phyloP scores from a whole-genome alignment of 495 filamentous ascomycete genomes.

The Paragyromitra xinjiangensis region DNA sequence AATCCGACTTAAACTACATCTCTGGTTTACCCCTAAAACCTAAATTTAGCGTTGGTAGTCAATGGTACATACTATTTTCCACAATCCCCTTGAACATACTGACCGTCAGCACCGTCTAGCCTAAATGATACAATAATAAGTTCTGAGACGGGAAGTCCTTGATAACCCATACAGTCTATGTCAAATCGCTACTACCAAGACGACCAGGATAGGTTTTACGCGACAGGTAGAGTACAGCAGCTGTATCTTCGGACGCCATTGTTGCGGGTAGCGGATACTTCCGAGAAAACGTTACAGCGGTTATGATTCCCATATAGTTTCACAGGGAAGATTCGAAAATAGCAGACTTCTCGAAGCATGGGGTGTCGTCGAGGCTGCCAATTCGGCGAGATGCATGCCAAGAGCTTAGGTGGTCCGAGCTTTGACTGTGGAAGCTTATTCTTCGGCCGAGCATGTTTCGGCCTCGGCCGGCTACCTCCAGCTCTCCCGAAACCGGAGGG shows the following conservation, averaged over 20 bases:
- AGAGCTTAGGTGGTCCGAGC: conserved; percentile 21
- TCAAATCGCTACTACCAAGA: background rate
- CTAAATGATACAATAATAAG: too few species aligned
- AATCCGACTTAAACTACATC: too few species aligned
- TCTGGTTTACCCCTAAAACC: too few species aligned
- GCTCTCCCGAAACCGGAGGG: too few species aligned
- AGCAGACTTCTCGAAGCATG: conserved; percentile 26
- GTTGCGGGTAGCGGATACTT: background rate
- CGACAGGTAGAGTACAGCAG: conserved; percentile 25
- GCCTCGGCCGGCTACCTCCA: too few species aligned
- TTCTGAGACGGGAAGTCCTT: too few species aligned
- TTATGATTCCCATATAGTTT: background rate
- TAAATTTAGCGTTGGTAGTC: too few species aligned
- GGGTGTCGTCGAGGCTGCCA: conserved; percentile 15
- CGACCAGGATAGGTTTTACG: background rate
- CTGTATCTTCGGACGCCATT: conserved; percentile 25
- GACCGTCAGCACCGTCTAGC: too few species aligned
- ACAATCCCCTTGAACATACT: too few species aligned
- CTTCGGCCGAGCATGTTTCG: background rate
- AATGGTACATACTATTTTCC: too few species aligned
- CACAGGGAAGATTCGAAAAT: background rate
- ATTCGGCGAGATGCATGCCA: conserved; percentile 26
- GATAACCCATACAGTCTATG: too few species aligned
- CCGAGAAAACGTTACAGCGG: background rate
- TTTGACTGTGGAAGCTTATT: conserved; percentile 12